Evolutionary conservation across 768 basidiomycete species (phyloP).

Genomic region (Tulasnella sp.): DNA sequence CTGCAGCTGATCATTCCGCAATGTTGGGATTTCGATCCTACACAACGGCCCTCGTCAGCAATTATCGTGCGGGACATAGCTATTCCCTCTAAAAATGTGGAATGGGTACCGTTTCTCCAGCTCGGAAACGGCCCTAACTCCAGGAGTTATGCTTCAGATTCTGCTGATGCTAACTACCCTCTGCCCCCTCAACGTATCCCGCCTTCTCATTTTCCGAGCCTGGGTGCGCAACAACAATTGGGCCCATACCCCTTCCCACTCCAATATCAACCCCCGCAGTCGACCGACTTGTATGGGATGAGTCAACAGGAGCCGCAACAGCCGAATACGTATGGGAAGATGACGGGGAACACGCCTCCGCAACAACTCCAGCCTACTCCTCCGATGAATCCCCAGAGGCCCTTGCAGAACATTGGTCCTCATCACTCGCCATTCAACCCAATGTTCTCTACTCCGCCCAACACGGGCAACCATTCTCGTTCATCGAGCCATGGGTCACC

Average conservation of each 20-base stretch:
- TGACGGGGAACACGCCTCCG: conserved; percentile 16
- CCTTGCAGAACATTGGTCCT: conserved; percentile 17
- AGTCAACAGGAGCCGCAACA: conserved; percentile 7
- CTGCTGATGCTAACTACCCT: no score
- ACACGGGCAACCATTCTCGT: neutral
- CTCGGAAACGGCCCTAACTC: no score
- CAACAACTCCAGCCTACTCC: neutral
- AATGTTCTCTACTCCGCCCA: conserved; percentile 6
- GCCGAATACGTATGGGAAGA: conserved; percentile 9
- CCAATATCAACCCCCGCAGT: conserved; percentile 11
- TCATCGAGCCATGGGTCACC: conserved; percentile 14
- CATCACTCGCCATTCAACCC: neutral
- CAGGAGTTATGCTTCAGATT: no score
- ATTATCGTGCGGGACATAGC: no score
- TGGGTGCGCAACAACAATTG: conserved; percentile 14
- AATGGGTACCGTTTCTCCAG: no score
- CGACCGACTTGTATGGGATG: neutral
- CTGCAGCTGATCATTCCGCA: no score
- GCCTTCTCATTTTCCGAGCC: conserved; percentile 13
- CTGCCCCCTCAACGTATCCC: conserved; percentile 11
- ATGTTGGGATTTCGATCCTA: no score
- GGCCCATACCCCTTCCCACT: conserved; percentile 12
- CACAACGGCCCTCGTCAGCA: no score
- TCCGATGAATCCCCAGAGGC: conserved; percentile 21
- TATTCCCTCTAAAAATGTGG: no score